A percentile compares a stretch with the other conserved stretches of the same genome.
phyloP scores from a whole-genome alignment of 768 basidiomycete species.

The Pleurotus tuoliensis region DNA sequence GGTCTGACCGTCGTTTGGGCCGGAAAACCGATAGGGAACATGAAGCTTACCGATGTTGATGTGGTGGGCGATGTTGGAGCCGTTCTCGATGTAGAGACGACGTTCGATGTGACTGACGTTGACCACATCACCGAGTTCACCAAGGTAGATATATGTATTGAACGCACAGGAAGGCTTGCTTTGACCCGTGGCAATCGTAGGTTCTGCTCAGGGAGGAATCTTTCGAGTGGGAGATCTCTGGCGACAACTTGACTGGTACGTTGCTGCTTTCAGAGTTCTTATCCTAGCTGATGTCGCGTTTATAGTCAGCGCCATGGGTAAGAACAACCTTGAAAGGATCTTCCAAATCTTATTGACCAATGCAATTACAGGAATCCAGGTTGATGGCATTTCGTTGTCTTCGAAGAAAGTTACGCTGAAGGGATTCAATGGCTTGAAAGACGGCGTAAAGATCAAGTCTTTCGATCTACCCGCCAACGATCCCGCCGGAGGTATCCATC shows the following conservation, averaged over 20 bases:
- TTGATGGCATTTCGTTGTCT: constrained; percentile 50
- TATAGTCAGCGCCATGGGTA: constrained; percentile 57
- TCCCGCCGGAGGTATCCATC: constrained; percentile 65
- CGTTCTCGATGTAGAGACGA: constrained; percentile 45
- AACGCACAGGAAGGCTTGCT: not conserved
- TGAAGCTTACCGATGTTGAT: constrained; percentile 58
- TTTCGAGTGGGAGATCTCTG: constrained; percentile 69
- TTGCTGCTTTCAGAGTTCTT: not conserved
- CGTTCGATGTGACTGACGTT: constrained; percentile 56
- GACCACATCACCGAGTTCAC: constrained; percentile 61
- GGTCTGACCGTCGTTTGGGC: constrained; percentile 63
- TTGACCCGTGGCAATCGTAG: constrained; percentile 18
- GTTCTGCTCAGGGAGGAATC: constrained; percentile 57
- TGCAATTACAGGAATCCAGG: constrained; percentile 43
- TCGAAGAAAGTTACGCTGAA: constrained; percentile 59
- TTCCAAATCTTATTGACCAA: not conserved
- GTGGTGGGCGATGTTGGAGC: constrained; percentile 64
- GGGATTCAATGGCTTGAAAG: constrained; percentile 66
- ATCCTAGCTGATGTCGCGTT: not conserved
- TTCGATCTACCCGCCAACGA: constrained; percentile 73
- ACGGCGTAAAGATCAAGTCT: constrained; percentile 56
- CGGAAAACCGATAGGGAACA: constrained; percentile 51
- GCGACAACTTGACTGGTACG: constrained; percentile 58
- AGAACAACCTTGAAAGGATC: constrained; percentile 1
- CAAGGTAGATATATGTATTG: constrained; percentile 33